Evolutionary conservation across 306 rosid species (phyloP), one percentile per base, ranked within the genome.

Genomic region (Coriaria nepalensis): DNA sequence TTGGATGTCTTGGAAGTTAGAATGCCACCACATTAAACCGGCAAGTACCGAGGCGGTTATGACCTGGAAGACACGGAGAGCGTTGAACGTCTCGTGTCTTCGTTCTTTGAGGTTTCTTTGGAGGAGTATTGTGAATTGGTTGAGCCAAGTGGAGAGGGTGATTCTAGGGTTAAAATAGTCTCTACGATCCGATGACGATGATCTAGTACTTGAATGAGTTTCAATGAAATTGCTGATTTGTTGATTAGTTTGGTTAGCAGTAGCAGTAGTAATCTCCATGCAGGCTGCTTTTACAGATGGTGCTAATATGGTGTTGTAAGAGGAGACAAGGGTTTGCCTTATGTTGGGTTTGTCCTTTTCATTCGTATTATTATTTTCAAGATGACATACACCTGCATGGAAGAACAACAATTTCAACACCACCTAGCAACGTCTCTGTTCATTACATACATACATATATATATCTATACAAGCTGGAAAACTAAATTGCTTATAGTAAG

Each of bases 1-100:
- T 55, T 87, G 96, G 52, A 87, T 40, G 34, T 87, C 75, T 14
- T 57, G 55, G 35, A 56, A 77, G 15, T 78, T 78, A 0, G 94
- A 87, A 56, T 76, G 84, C 96, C 96, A 87, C 96, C 96, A 87
- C 94, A 87, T 83, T 47, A 87, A 10, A 36, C 96, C 96, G 0
- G 96, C 75, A 4, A 87, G 56, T 11, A 80, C 32, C 13, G 96
- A 76, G 2, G 82, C 96, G 2, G 85, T 68, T 10, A 78, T 50
- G 4, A 83, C 96, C 60, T 87, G 96, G 48, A 63, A 75, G 20
- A 87, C 80, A 41, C 96, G 43, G 2, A 87, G 79, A 0, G 75
- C 61, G 66, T 87, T 72, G 65, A 83, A 87, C 15, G 96, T 71
- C 60, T 87, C 96, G 9, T 80, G 90, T 53, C 76, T 80, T 67